Conservation (phyloP, 495 filamentous ascomycete species). For the Aspergillus conjunctus region DNA sequence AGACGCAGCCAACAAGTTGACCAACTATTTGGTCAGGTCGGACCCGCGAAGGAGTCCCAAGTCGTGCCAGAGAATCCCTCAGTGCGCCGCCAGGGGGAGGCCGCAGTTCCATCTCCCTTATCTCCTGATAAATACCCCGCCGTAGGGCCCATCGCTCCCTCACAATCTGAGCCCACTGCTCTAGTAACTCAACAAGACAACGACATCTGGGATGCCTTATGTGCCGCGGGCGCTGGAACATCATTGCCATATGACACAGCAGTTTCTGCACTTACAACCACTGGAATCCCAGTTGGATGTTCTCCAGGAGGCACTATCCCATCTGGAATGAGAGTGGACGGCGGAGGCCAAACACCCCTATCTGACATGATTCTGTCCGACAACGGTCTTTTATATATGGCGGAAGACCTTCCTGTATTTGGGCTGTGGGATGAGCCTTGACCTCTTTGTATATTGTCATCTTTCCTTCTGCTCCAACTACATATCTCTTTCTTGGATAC, state of each 20-base stretch:
- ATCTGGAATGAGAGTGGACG: slow-evolving; percentile 11
- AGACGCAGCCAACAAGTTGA: slow-evolving; percentile 42
- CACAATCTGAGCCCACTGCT: slow-evolving; percentile 21
- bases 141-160: slow-evolving; percentile 13
- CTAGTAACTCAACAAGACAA: slow-evolving; percentile 19
- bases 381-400: slow-evolving; percentile 45
- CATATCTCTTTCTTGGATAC: neutral
- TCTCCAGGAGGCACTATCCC: slow-evolving; percentile 47
- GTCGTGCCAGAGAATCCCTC: slow-evolving; percentile 23
- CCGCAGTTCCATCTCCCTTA: slow-evolving; percentile 28
- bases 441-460: neutral
- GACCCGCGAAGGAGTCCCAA: slow-evolving; percentile 25
- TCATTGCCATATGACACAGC: slow-evolving; percentile 43
- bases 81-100: slow-evolving; percentile 19
- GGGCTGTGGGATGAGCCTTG: slow-evolving; percentile 41
- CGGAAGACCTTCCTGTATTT: slow-evolving; percentile 43
- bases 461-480: neutral
- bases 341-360: slow-evolving; percentile 38
- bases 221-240: slow-evolving; percentile 31
- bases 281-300: slow-evolving; percentile 43
- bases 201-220: slow-evolving; percentile 41
- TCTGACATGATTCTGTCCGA: slow-evolving; percentile 46
- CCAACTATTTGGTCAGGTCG: slow-evolving; percentile 45
- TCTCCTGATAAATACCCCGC: slow-evolving; percentile 32
- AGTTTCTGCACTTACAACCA: slow-evolving; percentile 53